Evolutionary conservation across 192 early-diverging fungal genomes (phyloP), one percentile per base, ranked within the genome.

Genomic region (Martensiomyces pterosporus): DNA sequence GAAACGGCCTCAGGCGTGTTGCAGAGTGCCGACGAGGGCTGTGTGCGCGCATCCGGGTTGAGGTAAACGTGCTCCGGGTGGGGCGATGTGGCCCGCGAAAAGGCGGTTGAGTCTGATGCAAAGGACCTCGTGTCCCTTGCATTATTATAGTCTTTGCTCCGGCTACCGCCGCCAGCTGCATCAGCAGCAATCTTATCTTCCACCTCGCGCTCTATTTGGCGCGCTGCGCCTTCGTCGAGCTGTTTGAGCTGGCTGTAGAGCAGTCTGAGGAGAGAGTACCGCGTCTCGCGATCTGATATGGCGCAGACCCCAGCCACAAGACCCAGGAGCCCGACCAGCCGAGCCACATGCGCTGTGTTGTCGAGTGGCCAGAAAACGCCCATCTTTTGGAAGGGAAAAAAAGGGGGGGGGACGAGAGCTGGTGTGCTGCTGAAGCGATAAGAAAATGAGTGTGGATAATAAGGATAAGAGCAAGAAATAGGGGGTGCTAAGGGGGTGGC

Each of bases 21-120:
- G 34, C 55, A 60, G 22, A 49, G 27, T 0, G 60, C 56, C 39
- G 67, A 70, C 4, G 65, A 60, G 17, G 52, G 52, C 44, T 47
- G 57, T 4, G 48, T 38, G 22, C 29, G 29, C 12, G 29, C 29
- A 12, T 32, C 29, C 29, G 5, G 6, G 6, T 5, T 5, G 29
- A 32, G 29, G 29, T 8, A 32, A 5, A 32, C 29, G 29, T 32
- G 29, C 29, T 32, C 29, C 6, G 29, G 6, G 29, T 5, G 29
- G 4, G 64, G 64, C 42, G 64, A 55, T 4, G 18, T 40, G 6
- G 55, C 69, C n/a, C 58, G 54, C 40, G 69, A 73, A 47, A 66
- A 64, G 32, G 55, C 69, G 0, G 69, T 73, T 17, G 69, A 73
- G 25, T 73, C 69, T 13, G 69, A 73, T 21, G 69, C 69, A 66